A percentile compares a stretch with the other conserved stretches of the same genome.
phyloP scores from a whole-genome alignment of 352 stramenopile species.

The Phytophthora boehmeriae region DNA sequence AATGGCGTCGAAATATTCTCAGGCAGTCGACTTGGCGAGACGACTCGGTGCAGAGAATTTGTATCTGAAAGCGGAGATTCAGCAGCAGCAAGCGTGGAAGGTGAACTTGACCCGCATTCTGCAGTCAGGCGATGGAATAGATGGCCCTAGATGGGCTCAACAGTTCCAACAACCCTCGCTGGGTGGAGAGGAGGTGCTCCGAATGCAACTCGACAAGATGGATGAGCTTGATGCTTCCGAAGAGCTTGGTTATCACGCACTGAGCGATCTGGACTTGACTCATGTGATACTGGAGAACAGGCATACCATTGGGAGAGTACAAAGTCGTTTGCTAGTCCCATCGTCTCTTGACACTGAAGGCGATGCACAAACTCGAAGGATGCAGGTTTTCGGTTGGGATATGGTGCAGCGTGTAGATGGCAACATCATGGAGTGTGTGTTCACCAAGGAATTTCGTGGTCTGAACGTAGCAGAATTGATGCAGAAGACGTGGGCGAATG shows the following conservation, averaged over 20 bases:
- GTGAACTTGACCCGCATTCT: conserved; percentile 36
- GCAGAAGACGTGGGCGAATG: conserved; percentile 50
- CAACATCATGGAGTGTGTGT: conserved; percentile 45
- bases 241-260: conserved; percentile 38
- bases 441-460: conserved; percentile 39
- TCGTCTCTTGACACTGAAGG: conserved; percentile 25
- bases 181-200: conserved; percentile 8
- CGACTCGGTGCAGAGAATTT: conserved; percentile 52
- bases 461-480: conserved; percentile 36
- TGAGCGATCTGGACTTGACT: conserved; percentile 37
- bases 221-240: conserved; percentile 30
- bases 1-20: conserved; percentile 15
- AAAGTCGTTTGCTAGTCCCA: conserved; percentile 23
- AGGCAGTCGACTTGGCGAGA: conserved; percentile 31
- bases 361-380: conserved; percentile 15
- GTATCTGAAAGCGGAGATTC: conserved; percentile 42
- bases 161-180: conserved; percentile 26
- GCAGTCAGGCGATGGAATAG: conserved; percentile 20
- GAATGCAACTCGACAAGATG: conserved; percentile 21
- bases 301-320: conserved; percentile 29
- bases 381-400: conserved; percentile 43
- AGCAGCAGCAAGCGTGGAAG: conserved; percentile 41
- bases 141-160: conserved; percentile 20
- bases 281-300: conserved; percentile 39
- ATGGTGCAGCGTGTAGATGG: conserved; percentile 37